Evolutionary conservation across 2,329 filamentous ascomycete genomes (phyloP).

Genomic region (Onygenales sp.): DNA sequence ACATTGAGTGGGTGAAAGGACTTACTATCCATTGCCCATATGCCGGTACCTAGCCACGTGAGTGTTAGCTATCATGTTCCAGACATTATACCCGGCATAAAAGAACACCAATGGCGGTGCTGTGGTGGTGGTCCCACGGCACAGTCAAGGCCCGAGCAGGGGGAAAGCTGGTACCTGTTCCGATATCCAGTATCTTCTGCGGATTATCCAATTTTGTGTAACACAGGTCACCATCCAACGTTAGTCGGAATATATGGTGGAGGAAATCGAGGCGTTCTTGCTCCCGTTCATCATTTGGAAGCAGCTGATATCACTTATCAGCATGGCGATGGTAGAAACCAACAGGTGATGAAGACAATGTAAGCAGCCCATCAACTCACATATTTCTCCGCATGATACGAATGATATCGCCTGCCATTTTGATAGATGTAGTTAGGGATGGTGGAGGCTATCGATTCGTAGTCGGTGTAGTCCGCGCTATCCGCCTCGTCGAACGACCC

Average conservation of each 20-base stretch:
- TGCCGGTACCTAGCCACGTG: conserved; percentile 13
- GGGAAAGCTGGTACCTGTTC: conserved; percentile 19
- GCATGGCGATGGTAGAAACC: conserved; percentile 5
- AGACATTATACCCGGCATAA: too few species aligned
- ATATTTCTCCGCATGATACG: conserved; percentile 12
- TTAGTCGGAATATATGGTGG: conserved; percentile 24
- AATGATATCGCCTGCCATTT: conserved; percentile 15
- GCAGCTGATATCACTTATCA: neutral
- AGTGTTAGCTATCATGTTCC: neutral
- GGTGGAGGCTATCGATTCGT: conserved; percentile 8
- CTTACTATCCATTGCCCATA: conserved; percentile 25
- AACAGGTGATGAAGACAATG: conserved; percentile 3
- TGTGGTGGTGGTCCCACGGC: too few species aligned
- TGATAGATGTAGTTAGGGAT: conserved; percentile 14
- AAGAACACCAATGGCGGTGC: too few species aligned
- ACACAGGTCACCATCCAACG: conserved; percentile 23
- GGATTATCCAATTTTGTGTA: conserved; percentile 19
- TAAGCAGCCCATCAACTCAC: conserved; percentile 13
- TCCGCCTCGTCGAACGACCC: neutral
- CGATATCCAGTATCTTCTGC: conserved; percentile 22
- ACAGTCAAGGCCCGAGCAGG: too few species aligned
- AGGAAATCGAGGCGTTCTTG: conserved; percentile 33
- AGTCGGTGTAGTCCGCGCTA: neutral
- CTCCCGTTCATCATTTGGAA: conserved; percentile 19
- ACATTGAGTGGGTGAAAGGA: neutral